A percentile compares a stretch with the other conserved stretches of the same genome.
These are phyloP conservation scores for Neurospora cerealis DNA, from an alignment of 495 filamentous ascomycete species.

Conservation along the genomic window DNA sequence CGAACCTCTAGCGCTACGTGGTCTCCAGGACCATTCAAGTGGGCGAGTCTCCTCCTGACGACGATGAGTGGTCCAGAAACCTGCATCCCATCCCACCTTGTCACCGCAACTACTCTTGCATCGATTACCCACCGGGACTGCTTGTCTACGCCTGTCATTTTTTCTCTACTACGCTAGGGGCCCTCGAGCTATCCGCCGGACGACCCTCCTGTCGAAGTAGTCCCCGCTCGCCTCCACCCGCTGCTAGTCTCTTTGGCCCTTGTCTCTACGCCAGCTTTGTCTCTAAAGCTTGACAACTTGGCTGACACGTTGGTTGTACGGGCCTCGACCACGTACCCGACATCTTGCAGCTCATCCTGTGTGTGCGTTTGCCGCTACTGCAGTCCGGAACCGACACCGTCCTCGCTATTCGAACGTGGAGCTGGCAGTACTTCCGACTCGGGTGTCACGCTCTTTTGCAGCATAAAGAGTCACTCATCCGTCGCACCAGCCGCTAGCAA, in stretches of 20 bases:
- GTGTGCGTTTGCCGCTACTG: not conserved
- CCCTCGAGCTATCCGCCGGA: conserved; percentile 11
- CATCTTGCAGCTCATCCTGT: conserved; percentile 5
- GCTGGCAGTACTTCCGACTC: conserved; percentile 1
- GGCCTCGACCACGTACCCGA: conserved; percentile 12
- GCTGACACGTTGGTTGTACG: conserved; percentile 10
- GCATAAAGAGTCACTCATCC: conserved; percentile 4
- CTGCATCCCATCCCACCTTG: conserved; percentile 27
- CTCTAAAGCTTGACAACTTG: not conserved
- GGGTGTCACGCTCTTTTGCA: conserved; percentile 3
- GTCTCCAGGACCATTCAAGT: conserved; percentile 30
- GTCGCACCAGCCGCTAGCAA: not conserved
- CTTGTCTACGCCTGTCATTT: conserved; percentile 17
- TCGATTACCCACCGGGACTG: conserved; percentile 19
- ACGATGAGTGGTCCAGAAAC: conserved; percentile 31
- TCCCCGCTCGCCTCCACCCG: not conserved
- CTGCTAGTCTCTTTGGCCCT: conserved; percentile 10
- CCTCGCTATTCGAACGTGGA: conserved; percentile 4
- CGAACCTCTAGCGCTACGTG: conserved; percentile 16
- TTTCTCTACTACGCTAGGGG: conserved; percentile 20
- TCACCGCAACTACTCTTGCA: conserved; percentile 20
- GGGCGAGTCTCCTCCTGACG: conserved; percentile 23
- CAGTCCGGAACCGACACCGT: conserved; percentile 1
- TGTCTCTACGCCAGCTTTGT: not conserved
- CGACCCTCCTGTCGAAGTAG: conserved; percentile 10